Percentiles rank a stretch among this genome's conserved stretches.
These are phyloP conservation scores for Avena sativa DNA, from an alignment of 176 grass and related monocot genomes.

Conservation along the genomic window DNA sequence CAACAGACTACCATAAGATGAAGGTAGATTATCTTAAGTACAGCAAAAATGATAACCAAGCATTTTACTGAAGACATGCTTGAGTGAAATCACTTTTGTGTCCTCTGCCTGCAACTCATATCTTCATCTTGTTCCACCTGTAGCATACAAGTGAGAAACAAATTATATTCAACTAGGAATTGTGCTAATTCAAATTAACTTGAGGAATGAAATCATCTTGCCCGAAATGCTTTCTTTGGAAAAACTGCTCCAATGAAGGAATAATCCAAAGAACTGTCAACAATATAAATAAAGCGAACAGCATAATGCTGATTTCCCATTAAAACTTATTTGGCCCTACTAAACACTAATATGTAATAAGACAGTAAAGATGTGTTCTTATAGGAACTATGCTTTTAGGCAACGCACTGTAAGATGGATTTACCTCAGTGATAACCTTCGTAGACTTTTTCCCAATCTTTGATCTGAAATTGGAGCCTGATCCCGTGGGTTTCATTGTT, in stretches of 20 bases:
- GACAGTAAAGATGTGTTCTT: background rate
- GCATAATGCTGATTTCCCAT: background rate
- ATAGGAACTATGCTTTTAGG: background rate
- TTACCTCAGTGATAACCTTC: slow-evolving; percentile 83
- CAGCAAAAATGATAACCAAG: slow-evolving; percentile 6
- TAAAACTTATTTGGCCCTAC: background rate
- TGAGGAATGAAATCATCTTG: background rate
- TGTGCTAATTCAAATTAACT: slow-evolving; percentile 4
- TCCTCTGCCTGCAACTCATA: slow-evolving; percentile 27
- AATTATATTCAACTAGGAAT: background rate
- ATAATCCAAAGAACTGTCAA: background rate
- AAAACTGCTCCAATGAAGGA: background rate
- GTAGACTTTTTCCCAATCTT: slow-evolving; percentile 68
- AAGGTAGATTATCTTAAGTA: background rate
- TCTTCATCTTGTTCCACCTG: slow-evolving; percentile 58
- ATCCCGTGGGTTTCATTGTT: slow-evolving; percentile 56
- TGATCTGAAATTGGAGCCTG: slow-evolving; percentile 42
- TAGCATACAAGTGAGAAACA: background rate
- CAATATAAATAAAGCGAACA: background rate
- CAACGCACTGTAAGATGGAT: background rate
- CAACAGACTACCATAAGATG: background rate
- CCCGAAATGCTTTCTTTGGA: background rate
- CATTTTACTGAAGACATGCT: slow-evolving; percentile 10
- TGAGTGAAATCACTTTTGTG: slow-evolving; percentile 17
- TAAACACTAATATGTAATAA: background rate